Base-by-base conservation (phyloP, 2,329 filamentous ascomycete species). In the Chaetothyriales sp. region DNA sequence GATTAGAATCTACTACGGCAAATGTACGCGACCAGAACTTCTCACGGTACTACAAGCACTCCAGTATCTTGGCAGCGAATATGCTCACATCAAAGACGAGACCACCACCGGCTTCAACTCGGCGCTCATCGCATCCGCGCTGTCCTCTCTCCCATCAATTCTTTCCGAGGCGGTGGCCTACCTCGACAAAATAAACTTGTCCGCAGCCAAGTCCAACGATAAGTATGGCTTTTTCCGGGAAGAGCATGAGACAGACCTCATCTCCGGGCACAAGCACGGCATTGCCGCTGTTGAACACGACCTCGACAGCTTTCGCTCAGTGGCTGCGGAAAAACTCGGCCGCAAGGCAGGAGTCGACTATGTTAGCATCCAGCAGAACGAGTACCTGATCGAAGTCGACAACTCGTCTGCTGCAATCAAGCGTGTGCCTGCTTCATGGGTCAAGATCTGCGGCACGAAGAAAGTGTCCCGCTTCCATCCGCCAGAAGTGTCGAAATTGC, bases 1-100 rank as follows among this genome's bases (percentile, higher is more conserved):
- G 46, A 89, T 97, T 62, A 81, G 92, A 45, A 94, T 98, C 54
- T 98, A 97, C 72, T 98, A 98, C 68, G 89, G 89, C 48, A 95
- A 94, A 64, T 97, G 89, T 66, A 85, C 86, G 0, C 82, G 92
- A 0, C 85, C 89, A 0, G 92, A 98, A 67, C 79, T 98, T 3
- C 74, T 97, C 1, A 80, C 79, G 0, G 83, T 94, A 4, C 74
- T 98, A 1, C 89, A 97, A 66, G 85, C 86, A 0, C 73, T 98
- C 52, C 89, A 95, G 62, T 78, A 75, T 53, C 87, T 97, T 46
- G 79, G 87, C 0, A 81, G 78, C 51, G 84, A 92, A 61, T 97
- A 88, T 63, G 71, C 78, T 0, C 73, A 78, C 55, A 76, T 88
- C 56, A 83, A 82, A 52, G 72, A 74, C 0, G 71, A 83, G 1